phyloP scores from a whole-genome alignment of 352 stramenopile genomes.

The Phytophthora palmivora region DNA sequence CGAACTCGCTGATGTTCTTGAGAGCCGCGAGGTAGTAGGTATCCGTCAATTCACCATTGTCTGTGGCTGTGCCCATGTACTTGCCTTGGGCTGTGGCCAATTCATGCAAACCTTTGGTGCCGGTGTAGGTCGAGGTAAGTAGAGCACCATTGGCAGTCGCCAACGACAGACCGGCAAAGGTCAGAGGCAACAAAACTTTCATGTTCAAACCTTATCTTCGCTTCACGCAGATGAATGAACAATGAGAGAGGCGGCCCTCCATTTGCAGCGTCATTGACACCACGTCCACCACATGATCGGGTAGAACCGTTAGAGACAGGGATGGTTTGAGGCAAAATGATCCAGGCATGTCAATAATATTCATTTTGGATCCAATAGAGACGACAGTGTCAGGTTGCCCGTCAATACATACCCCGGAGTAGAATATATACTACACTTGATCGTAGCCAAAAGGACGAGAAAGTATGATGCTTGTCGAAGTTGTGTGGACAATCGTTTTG shows the following conservation, averaged over 20 bases:
- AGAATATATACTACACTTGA: too few relatives aligned
- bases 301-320: conserved; percentile 16
- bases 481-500: too few relatives aligned
- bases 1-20: conserved; percentile 31
- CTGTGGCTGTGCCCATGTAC: conserved; percentile 41
- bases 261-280: conserved; percentile 4
- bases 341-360: neutral
- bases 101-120: conserved; percentile 32
- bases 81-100: conserved; percentile 33
- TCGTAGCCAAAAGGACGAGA: too few relatives aligned
- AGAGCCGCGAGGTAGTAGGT: conserved; percentile 30
- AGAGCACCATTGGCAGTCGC: conserved; percentile 14
- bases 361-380: conserved; percentile 3
- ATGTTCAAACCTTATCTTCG: conserved; percentile 6
- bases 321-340: neutral
- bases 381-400: too few relatives aligned
- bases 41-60: conserved; percentile 31
- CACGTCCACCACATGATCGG: conserved; percentile 21
- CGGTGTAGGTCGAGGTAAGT: conserved; percentile 26
- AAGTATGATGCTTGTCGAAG: too few relatives aligned
- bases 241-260: conserved; percentile 13
- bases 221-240: conserved; percentile 6
- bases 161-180: conserved; percentile 20
- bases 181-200: conserved; percentile 17
- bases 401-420: too few relatives aligned